A percentile compares a stretch with the other conserved stretches of the same genome.
Evolutionary conservation across 805 yeast genomes (phyloP).

Genomic region (Candida alai): DNA sequence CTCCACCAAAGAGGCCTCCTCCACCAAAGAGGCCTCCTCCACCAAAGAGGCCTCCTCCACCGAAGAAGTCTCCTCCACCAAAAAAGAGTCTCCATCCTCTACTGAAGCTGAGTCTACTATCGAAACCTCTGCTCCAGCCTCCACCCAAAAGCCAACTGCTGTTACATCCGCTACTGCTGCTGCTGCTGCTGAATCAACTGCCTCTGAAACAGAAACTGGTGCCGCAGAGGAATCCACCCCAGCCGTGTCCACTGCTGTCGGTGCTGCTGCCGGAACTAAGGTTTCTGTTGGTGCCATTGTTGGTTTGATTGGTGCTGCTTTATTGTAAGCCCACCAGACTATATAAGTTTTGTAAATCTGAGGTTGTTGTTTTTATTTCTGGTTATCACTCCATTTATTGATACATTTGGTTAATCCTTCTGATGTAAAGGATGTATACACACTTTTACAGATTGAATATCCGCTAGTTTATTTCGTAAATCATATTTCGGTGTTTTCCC

Average conservation of each 20-base stretch:
- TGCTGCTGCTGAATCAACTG: constrained; percentile 8
- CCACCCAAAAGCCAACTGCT: constrained; percentile 16
- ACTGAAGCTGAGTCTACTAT: constrained; percentile 13
- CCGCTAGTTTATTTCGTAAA: too few species aligned
- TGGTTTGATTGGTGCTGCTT: constrained; percentile 40
- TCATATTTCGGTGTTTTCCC: too few species aligned
- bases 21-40: constrained; percentile 7
- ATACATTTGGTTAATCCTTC: too few species aligned
- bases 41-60: constrained; percentile 6
- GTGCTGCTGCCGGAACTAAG: constrained; percentile 18
- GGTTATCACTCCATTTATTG: too few species aligned
- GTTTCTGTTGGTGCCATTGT: constrained; percentile 29
- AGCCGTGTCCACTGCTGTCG: constrained; percentile 22
- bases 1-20: constrained; percentile 6
- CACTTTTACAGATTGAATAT: too few species aligned
- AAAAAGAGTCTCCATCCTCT: constrained; percentile 12
- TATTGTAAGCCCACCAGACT: constrained; percentile 23
- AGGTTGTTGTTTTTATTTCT: too few species aligned
- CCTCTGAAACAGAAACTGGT: constrained; percentile 27
- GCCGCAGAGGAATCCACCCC: too few species aligned
- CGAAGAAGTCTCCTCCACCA: constrained; percentile 3
- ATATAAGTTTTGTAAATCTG: too few species aligned
- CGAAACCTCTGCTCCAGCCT: constrained; percentile 17
- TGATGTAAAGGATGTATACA: too few species aligned
- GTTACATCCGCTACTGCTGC: constrained; percentile 18